These are phyloP conservation scores for Pythium chondricola DNA, from an alignment of 352 stramenopile species.

Conservation along the genomic window DNA sequence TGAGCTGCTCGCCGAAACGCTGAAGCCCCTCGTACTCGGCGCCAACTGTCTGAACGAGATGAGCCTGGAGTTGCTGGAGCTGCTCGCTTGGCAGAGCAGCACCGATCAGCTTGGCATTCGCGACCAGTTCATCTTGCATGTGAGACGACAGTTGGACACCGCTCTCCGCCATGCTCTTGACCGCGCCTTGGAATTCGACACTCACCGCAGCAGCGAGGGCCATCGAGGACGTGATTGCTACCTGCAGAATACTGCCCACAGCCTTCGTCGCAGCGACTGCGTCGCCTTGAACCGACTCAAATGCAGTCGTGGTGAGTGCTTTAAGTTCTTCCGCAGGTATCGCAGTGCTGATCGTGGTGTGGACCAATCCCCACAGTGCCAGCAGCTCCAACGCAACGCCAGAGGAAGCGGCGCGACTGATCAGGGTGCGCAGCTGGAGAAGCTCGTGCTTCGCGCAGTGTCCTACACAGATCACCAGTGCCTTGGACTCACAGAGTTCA, in stretches of 20 bases:
- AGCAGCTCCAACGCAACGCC: constrained; percentile 21
- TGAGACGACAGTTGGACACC: constrained; percentile 9
- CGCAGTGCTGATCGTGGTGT: constrained; percentile 18
- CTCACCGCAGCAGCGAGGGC: constrained; percentile 18
- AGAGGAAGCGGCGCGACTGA: constrained; percentile 14
- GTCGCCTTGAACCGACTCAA: not conserved
- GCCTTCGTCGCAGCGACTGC: constrained; percentile 8
- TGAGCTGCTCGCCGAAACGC: constrained; percentile 4
- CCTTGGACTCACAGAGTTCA: constrained; percentile 1
- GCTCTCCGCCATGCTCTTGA: constrained; percentile 20
- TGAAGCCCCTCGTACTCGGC: constrained; percentile 7
- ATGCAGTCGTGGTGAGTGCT: not conserved
- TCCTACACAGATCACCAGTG: not conserved
- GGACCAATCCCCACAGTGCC: constrained; percentile 23
- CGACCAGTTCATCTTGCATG: constrained; percentile 6
- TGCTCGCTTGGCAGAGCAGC: constrained; percentile 13
- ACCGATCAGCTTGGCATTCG: constrained; percentile 6
- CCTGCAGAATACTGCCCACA: constrained; percentile 21
- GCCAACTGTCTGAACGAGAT: not conserved
- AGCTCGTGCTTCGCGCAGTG: constrained; percentile 11
- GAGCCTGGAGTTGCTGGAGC: constrained; percentile 5
- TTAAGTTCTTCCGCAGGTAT: constrained; percentile 14
- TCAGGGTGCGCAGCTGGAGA: constrained; percentile 16
- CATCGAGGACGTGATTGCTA: constrained; percentile 22
- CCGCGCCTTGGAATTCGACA: constrained; percentile 23